Base-by-base conservation (phyloP, 2,329 filamentous ascomycete species). In the Mariannaea elegans region DNA sequence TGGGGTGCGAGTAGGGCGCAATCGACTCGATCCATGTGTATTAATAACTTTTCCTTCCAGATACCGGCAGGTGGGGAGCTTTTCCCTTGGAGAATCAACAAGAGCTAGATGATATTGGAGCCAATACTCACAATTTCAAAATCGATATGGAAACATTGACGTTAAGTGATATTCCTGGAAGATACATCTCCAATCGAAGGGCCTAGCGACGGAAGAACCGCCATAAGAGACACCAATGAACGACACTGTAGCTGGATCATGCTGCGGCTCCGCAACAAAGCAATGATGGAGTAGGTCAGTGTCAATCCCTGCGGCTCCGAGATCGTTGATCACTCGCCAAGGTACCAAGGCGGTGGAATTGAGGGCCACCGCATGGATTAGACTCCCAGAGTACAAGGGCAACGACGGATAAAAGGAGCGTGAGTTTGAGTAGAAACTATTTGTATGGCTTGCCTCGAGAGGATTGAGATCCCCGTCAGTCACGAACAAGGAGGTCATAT, bases 371-470 rank as follows among this genome's bases (percentile, higher is more conserved):
- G 70, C 76, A 64, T 84, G 86, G 57, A 87, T 77, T 21, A 84
- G 69, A 24, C 77, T 81, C n/a, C 85, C 84, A 4, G n/a, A 85
- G 55, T 67, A 86, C 84, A 54, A 88, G 85, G 55, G 86, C 75
- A 52, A 79, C 56, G 34, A 88, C 76, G 8, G 77, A 72, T 18
- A 72, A 21, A 6, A 87, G 74, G 67, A 83, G 87, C 1, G 77
- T 78, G 47, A 75, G 78, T 68, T 81, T 81, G 58, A 86, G 77
- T 10, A 79, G 74, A 64, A 86, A 87, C 70, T 82, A 84, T 62
- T 79, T 81, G 72, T 80, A 81, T 3, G 74, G 73, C 51, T 84
- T 84, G 51, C 80, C 80, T 75, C 76, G 81, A 14, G 76, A 75
- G 36, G 79, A 77, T 66, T 82, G 79, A 65, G 80, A 76, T 58